Base-by-base conservation (phyloP, 2,329 filamentous ascomycete genomes). In the Bimuria novae-zelandiae region DNA sequence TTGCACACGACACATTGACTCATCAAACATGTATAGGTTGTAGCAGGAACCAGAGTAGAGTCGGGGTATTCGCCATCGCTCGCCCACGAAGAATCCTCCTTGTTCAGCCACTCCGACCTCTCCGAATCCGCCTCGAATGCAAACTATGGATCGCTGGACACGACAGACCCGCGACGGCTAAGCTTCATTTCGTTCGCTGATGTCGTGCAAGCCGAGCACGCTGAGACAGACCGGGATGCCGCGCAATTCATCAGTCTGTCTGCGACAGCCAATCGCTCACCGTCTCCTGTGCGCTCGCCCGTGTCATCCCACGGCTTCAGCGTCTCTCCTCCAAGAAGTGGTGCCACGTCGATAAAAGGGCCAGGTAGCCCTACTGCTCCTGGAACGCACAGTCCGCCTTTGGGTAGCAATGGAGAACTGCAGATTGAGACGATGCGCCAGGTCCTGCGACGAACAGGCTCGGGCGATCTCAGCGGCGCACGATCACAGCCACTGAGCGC, bases 181-280 rank as follows among this genome's bases (percentile, higher is more conserved):
- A 94, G 89, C 72, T 97, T 97, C 77, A 96, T 97, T 70, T 96
- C 92, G 7, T 97, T 97, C 74, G 92, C 93, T 56, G 93, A 97
- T 67, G 91, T 97, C 8, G 91, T 97, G 35, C 91, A 96, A 70
- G 84, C 88, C 29, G 90, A 94, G 71, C 89, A 93, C 65, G 84
- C 84, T 25, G 83, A 86, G 32, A 80, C 83, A 41, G 86, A 82
- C 61, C 80, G 87, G 59, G 89, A 93, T 55, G 88, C 86, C 50
- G 80, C 89, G 51, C 86, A 91, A 69, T 76, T 88, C 54, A 82
- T 84, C 45, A 88, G 87, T 11, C 76, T 89, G 17, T 86, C 87
- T 7, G 85, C 85, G 69, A 89, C 57, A 70, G 71, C 68, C 41
- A 75, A 75, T 80, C 85, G 89, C 36, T 94, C 90, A 7, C 88